A percentile compares a stretch with the other conserved stretches of the same genome.
Evolutionary conservation across 345 rosid genomes (phyloP).

Genomic region (Schrenkiella parvula): DNA sequence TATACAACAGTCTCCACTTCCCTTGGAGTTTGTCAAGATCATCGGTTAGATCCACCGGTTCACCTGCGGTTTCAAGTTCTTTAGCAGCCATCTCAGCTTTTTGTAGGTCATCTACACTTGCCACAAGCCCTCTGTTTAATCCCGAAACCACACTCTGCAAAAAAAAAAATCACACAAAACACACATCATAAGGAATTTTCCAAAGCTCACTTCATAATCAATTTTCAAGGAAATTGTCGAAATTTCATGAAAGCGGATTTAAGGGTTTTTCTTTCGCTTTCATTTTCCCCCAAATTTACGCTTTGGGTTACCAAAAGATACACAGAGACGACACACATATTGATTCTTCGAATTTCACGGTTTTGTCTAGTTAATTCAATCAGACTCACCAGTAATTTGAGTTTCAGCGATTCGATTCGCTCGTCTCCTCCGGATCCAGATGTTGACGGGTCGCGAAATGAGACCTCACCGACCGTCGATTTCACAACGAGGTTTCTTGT

Average conservation of each 20-base stretch:
- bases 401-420: slow-evolving; percentile 40
- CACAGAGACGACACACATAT: no score
- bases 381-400: slow-evolving; percentile 54
- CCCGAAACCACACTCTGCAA: slow-evolving; percentile 80
- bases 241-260: background rate
- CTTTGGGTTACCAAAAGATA: no score
- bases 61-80: slow-evolving; percentile 66
- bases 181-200: background rate
- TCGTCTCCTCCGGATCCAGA: slow-evolving; percentile 28
- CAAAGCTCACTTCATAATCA: background rate
- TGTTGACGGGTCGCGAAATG: slow-evolving; percentile 40
- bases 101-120: slow-evolving; percentile 53
- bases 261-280: background rate
- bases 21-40: slow-evolving; percentile 76
- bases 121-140: slow-evolving; percentile 84
- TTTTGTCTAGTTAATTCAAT: background rate
- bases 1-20: slow-evolving; percentile 78
- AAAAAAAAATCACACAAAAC: slow-evolving; percentile 3
- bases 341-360: background rate
- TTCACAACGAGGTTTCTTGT: slow-evolving; percentile 33
- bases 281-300: no score
- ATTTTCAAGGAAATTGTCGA: background rate
- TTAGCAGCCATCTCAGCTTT: slow-evolving; percentile 73
- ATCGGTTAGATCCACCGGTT: slow-evolving; percentile 54
- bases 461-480: slow-evolving; percentile 43